Conservation (phyloP, 148 eudicot genomes). For the Tetragonia tetragonoides region DNA sequence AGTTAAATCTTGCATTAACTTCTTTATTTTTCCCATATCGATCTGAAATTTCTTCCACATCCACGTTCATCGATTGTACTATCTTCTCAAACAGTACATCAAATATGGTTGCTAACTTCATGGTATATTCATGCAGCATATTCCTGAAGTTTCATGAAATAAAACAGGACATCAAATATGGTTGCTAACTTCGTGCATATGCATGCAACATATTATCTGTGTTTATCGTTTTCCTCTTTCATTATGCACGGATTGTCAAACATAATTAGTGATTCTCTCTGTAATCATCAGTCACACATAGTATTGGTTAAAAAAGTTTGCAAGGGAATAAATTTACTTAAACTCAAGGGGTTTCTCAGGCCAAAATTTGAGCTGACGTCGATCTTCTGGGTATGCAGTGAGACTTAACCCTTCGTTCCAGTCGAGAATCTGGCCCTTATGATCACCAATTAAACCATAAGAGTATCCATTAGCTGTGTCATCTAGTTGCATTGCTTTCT, state of each 20-base stretch:
- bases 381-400: constrained; percentile 32
- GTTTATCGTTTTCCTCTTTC: no score
- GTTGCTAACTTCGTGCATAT: not conserved
- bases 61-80: constrained; percentile 30
- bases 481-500: constrained; percentile 1
- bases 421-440: constrained; percentile 37
- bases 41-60: constrained; percentile 22
- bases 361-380: constrained; percentile 33
- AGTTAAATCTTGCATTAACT: constrained; percentile 33
- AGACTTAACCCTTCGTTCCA: constrained; percentile 51
- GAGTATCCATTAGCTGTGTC: constrained; percentile 54
- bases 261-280: not conserved
- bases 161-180: no score
- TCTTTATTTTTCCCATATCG: constrained; percentile 31
- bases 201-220: not conserved
- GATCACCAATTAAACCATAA: not conserved
- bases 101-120: constrained; percentile 21
- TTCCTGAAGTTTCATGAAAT: constrained; percentile 20
- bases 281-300: no score
- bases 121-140: constrained; percentile 30
- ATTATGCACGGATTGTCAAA: no score
- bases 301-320: no score
- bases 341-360: constrained; percentile 32
- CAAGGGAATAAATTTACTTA: no score
- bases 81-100: constrained; percentile 31